phyloP scores from a whole-genome alignment of 768 basidiomycete species.

The Collybiopsis confluens region DNA sequence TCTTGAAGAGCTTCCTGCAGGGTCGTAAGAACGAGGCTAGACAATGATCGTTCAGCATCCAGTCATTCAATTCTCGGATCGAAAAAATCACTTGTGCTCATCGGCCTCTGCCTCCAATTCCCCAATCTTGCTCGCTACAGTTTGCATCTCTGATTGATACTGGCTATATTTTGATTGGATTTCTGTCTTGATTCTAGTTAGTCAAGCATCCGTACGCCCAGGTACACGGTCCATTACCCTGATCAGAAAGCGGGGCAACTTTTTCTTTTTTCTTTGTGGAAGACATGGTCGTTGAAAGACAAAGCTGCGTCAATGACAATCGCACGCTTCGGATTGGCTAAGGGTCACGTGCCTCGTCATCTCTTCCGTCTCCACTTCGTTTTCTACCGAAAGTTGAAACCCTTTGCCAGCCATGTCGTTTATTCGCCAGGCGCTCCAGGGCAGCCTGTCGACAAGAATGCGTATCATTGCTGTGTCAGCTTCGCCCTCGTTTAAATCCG shows the following conservation, averaged over 20 bases:
- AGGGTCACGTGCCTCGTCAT: conserved; percentile 14
- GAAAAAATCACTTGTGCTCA: conserved; percentile 69
- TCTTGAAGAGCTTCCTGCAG: conserved; percentile 76
- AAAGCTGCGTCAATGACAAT: conserved; percentile 1
- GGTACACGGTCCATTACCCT: conserved; percentile 46
- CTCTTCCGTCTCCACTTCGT: conserved; percentile 23
- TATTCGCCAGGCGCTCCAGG: conserved; percentile 29
- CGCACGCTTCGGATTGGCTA: conserved; percentile 21
- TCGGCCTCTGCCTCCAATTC: conserved; percentile 96
- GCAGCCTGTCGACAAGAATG: conserved; percentile 2
- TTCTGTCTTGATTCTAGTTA: conserved; percentile 61
- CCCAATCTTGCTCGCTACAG: conserved; percentile 90
- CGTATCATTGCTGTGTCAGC: conserved; percentile 12
- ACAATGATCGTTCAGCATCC: background rate
- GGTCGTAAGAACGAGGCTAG: conserved; percentile 83
- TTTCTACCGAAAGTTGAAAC: conserved; percentile 18
- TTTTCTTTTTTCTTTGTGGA: conserved; percentile 59
- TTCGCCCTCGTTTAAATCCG: conserved; percentile 22
- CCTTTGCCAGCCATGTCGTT: conserved; percentile 53
- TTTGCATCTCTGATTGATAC: conserved; percentile 84
- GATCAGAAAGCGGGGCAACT: conserved; percentile 54
- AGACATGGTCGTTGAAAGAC: conserved; percentile 37
- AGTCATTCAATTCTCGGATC: background rate
- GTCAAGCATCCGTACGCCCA: conserved; percentile 14
- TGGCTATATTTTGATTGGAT: conserved; percentile 79